These are phyloP conservation scores for Lipomyces yamadae DNA, from an alignment of 805 yeast genomes.

Conservation along the genomic window DNA sequence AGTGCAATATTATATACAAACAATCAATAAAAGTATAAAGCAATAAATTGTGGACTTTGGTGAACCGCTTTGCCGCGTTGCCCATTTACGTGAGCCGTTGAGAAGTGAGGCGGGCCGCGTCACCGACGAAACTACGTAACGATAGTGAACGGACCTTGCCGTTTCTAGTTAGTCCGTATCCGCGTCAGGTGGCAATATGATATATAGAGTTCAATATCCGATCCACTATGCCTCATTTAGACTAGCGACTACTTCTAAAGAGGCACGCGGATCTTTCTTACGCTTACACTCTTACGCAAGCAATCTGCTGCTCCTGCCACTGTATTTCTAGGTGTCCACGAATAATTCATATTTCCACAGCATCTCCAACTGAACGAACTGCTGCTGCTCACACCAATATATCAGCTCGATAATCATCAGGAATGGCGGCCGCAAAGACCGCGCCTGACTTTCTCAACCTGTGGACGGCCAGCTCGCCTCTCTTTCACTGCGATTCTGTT, in stretches of 20 bases:
- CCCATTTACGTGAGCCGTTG: too few species aligned
- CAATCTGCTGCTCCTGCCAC: neutral
- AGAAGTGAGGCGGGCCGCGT: neutral
- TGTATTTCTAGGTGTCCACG: neutral
- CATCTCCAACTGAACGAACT: neutral
- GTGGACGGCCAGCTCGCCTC: constrained; percentile 10
- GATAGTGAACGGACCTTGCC: neutral
- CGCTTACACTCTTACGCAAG: neutral
- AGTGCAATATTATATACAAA: neutral
- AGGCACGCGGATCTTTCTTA: neutral
- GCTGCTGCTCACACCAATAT: neutral
- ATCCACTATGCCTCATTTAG: neutral
- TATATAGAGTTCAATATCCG: neutral
- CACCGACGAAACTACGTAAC: neutral
- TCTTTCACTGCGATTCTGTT: neutral
- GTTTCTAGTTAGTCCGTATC: neutral
- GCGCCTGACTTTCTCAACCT: constrained; percentile 18
- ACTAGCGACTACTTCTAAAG: neutral
- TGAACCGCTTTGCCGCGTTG: neutral
- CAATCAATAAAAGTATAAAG: neutral
- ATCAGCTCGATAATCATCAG: neutral
- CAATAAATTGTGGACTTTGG: too few species aligned
- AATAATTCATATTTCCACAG: neutral
- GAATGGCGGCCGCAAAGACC: constrained; percentile 1
- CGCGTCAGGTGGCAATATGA: neutral